Base-by-base conservation (phyloP, 495 filamentous ascomycete genomes). In the Hypoxylon crocopeplum region DNA sequence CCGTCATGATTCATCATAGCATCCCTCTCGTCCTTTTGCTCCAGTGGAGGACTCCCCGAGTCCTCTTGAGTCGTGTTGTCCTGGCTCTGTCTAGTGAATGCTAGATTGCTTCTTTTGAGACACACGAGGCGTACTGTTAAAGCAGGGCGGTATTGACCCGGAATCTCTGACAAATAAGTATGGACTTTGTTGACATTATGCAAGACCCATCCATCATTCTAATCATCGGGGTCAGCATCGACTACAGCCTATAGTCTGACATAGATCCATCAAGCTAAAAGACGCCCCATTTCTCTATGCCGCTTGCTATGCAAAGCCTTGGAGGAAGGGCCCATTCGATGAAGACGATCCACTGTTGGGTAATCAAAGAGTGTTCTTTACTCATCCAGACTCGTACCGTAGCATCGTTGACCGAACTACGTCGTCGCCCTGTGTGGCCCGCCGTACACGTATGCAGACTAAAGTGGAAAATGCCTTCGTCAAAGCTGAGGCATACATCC, bases 211-310 rank as follows among this genome's bases (percentile, higher is more conserved):
- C 19, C 48, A 36, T 45, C 49, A 38, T 49, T 21, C 27, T 38
- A 45, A 49, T 24, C n/a, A n/a, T 20, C 21, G 3, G 19, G 24
- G 22, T 47, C 49, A 48, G 38, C 54, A n/a, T 15, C 32, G 33
- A 55, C 24, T 39, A 34, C 32, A 44, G 16, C 29, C 20, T 48
- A 58, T 46, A 54, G 33, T 49, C 49, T 54, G 49, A 40, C 40
- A 57, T 39, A 54, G 37, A 49, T 46, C 48, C 36, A 12, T 22
- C 33, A 12, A 59, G 54, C 61, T 59, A 54, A 59, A 59, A 45
- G 37, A 33, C 16, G 53, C 48, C 37, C 37, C 37, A 19, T 48
- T 22, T 29, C 24, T 24, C 24, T 32, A 47, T 13, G 24, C 24
- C 32, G 4, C 34, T 27, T 8, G 4, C 3, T 27, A 27, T 27